phyloP scores from a whole-genome alignment of 1,284 basidiomycete genomes.

The Heterobasidion parviporum region DNA sequence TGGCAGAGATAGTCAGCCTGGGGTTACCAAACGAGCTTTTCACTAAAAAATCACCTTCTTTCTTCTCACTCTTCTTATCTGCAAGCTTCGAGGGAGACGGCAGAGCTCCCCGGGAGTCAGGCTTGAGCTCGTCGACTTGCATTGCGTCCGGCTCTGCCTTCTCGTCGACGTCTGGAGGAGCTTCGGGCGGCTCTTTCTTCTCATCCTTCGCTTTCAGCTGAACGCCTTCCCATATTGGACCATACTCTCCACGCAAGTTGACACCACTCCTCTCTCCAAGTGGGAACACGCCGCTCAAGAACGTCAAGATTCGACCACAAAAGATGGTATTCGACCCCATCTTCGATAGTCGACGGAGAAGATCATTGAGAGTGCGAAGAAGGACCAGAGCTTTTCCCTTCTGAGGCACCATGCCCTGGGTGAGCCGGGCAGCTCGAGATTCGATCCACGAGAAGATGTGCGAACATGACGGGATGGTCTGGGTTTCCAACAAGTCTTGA shows the following conservation, averaged over 20 bases:
- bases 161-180: constrained; percentile 12
- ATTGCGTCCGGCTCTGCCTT: constrained; percentile 19
- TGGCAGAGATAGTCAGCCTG: neutral
- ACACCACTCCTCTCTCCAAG: constrained; percentile 86
- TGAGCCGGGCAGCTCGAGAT: constrained; percentile 53
- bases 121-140: constrained; percentile 31
- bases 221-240: constrained; percentile 71
- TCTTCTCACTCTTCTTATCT: constrained; percentile 33
- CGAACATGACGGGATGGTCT: constrained; percentile 75
- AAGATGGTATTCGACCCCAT: constrained; percentile 78
- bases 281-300: constrained; percentile 80
- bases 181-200: constrained; percentile 1
- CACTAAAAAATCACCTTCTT: constrained; percentile 41
- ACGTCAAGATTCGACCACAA: constrained; percentile 82
- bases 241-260: constrained; percentile 80
- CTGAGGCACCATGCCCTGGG: constrained; percentile 69
- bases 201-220: constrained; percentile 21
- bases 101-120: neutral
- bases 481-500: constrained; percentile 72
- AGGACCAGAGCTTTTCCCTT: constrained; percentile 83
- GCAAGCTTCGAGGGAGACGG: neutral
- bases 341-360: constrained; percentile 78
- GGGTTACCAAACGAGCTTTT: neutral
- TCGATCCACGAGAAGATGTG: constrained; percentile 84
- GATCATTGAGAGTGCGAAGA: constrained; percentile 79